These are phyloP conservation scores for Endoconidiophora laricicola DNA, from an alignment of 2,329 filamentous ascomycete species.

Conservation along the genomic window DNA sequence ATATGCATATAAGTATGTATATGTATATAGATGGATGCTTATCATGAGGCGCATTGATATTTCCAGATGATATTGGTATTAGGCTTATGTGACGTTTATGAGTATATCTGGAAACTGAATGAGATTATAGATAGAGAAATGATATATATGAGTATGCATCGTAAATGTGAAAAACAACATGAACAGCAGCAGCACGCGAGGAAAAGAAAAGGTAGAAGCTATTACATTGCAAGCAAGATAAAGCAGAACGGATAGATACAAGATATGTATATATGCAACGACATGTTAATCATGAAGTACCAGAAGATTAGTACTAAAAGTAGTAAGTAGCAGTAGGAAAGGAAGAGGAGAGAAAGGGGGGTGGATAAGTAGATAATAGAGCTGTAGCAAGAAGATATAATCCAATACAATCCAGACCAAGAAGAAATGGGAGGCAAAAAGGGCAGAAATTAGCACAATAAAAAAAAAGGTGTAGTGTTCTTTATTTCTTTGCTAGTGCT, in stretches of 20 bases:
- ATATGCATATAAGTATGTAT: background rate
- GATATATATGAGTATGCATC: too few species aligned
- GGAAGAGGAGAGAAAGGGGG: too few species aligned
- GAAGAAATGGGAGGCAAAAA: background rate
- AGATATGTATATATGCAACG: too few species aligned
- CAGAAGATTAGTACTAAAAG: too few species aligned
- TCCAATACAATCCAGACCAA: too few species aligned
- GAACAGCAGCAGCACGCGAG: background rate
- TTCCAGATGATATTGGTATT: too few species aligned
- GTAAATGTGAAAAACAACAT: background rate
- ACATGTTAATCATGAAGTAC: too few species aligned
- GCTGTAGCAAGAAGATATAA: background rate
- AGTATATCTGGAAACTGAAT: too few species aligned
- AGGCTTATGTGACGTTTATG: too few species aligned
- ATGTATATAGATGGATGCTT: background rate
- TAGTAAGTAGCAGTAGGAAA: too few species aligned
- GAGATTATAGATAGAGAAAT: too few species aligned
- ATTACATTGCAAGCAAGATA: background rate
- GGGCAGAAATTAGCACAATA: background rate
- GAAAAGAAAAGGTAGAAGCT: background rate
- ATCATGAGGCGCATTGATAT: too few species aligned
- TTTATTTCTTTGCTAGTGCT: background rate
- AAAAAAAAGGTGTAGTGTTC: background rate
- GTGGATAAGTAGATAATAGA: background rate
- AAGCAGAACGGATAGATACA: background rate